Evolutionary conservation across 1,139 yeast genomes (phyloP), one percentile per base, ranked within the genome.

Genomic region (Candida gigantensis): DNA sequence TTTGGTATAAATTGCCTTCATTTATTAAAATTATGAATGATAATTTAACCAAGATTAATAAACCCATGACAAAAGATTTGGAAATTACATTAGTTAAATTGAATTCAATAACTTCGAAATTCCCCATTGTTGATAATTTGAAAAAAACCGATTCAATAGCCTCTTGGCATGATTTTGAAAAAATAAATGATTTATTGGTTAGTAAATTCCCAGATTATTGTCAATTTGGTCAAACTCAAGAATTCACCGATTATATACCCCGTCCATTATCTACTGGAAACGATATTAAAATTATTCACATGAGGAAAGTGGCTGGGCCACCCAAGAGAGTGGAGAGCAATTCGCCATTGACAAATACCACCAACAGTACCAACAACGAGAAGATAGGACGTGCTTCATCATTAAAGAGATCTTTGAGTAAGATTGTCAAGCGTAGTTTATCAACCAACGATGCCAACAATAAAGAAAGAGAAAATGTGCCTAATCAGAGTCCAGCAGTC

Each of bases 1-100:
- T 45, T n/a, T 45, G 49, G 49, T 35, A 30, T 24, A 42, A 44
- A 21, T 33, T 45, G 10, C 46, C 49, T 9, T 34, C 37, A 6
- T 36, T 36, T 29, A 36, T 45, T 17, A 45, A 45, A 20, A 25
- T 13, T 7, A 35, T 44, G n/a, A 40, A 40, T 25, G 49, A 45
- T 33, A 26, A 39, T 26, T 30, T 42, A 19, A 21, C 24, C 7
- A 30, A 36, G 16, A 18, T 40, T 12, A 28, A 37, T 16, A 30
- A 37, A 29, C 29, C 36, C 17, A 30, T 24, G 30, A 27, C 34
- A 5, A 45, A 38, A 32, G 49, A 42, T 17, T 40, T 44, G 28
- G 44, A 41, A 26, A 36, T 39, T 3, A 37, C 41, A 11, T 37
- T 45, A 18, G 42, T 45, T 8, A 45, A 43, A 26, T 19, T 45